Evolutionary conservation across 2,329 filamentous ascomycete species (phyloP).

Genomic region (Microdochium nivale): DNA sequence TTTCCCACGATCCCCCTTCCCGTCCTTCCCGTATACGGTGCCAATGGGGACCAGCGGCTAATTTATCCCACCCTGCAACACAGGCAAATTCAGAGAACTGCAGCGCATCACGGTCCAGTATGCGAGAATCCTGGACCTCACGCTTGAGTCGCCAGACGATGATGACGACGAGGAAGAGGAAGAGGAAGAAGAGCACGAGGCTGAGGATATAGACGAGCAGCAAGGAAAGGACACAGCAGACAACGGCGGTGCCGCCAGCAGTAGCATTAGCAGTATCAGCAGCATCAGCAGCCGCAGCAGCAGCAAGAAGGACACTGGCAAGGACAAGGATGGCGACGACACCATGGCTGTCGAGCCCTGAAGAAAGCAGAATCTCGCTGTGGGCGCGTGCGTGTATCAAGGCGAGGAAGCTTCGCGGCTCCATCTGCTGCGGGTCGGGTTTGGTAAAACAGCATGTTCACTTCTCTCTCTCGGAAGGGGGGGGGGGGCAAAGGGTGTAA

Average conservation of each 20-base stretch:
- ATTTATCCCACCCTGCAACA: slow-evolving; percentile 10
- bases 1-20: background rate
- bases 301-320: background rate
- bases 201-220: background rate
- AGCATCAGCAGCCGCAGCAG: background rate
- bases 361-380: background rate
- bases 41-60: too few species aligned
- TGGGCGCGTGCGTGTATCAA: too few species aligned
- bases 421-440: too few species aligned
- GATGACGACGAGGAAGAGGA: slow-evolving; percentile 31
- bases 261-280: background rate
- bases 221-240: background rate
- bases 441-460: too few species aligned
- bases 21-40: too few species aligned
- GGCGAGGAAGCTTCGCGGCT: too few species aligned
- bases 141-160: slow-evolving; percentile 26
- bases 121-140: slow-evolving; percentile 68
- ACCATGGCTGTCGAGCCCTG: background rate
- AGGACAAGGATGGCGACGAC: background rate
- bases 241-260: background rate
- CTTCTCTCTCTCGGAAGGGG: too few species aligned
- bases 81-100: slow-evolving; percentile 90
- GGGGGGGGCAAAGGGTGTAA: too few species aligned
- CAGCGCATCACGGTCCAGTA: slow-evolving; percentile 95
- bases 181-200: slow-evolving; percentile 6